Base-by-base conservation (phyloP, 2,329 filamentous ascomycete species). In the Sporothrix euskadiensis region DNA sequence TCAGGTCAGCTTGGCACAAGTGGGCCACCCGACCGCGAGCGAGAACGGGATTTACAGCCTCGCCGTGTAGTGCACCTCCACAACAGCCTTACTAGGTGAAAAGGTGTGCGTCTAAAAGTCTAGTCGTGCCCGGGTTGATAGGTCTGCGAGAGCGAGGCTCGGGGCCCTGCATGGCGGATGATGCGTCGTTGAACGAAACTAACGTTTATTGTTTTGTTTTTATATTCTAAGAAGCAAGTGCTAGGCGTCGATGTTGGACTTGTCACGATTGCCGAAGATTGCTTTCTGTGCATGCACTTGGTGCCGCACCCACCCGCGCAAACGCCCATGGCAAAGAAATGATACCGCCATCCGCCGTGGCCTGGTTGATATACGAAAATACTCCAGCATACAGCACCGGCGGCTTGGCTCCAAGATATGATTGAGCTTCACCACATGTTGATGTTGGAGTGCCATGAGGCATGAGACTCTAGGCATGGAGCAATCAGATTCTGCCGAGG, bases 61-160 rank as follows among this genome's bases (percentile, higher is more conserved):
- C 61, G 22, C 22, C 10, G 39, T 66, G 61, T 22, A 44, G 39
- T 47, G 22, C 22, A 47, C n/a, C 44, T 49, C 14, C 44, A 49
- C 39, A 10, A 30, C 39, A 44, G 12, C 39, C 39, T 47, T 66
- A 35, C 35, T 35, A 2, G 35, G 35, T 35, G 35, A 16, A 66
- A 65, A 14, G 44, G n/a, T 47, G 61, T 26, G 61, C n/a, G 9
- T 65, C n/a, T 47, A 65, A 65, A 65, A 41, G 61, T 65, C 44
- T 44, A 30, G 39, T 26, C 22, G 39, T 41, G 39, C 61, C n/a
- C 39, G 8, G 22, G 35, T 65, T 44, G 30, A 44, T 35, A 63
- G 22, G 61, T 47, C 39, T 65, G 39, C 39, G 39, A 39, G 61
- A 66, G 22, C 41, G 39, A 44, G 61, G 22, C 39, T 47, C 61